Base-by-base conservation (phyloP, 805 yeast species). In the Nakazawaea peltata region DNA sequence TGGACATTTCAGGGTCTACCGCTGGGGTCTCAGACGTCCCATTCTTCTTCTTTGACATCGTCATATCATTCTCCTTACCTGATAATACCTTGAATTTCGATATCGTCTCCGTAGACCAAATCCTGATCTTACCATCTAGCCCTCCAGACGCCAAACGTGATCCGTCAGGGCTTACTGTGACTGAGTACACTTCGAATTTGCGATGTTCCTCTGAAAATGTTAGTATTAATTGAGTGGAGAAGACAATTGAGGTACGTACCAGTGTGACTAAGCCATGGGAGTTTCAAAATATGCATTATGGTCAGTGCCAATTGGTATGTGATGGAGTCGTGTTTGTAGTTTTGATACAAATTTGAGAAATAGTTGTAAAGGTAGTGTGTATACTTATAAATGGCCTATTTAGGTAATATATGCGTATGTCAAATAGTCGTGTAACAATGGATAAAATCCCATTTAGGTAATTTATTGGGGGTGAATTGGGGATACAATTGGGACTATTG, bases 121-220 rank as follows among this genome's bases (percentile, higher is more conserved):
- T 81, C 43, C 90, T 72, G 29, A 92, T 86, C 46, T 85, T 86
- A 1, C 97, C 96, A 58, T 90, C 90, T 26, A 82, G 59, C 1
- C 97, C 98, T 13, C 97, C 98, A 1, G 97, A 80, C 1, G 97
- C 98, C 18, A 90, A 54, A 37, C 95, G 62, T 31, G 76, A 56
- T 1, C 95, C 95, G 58, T 86, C 94, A 0, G 85, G 74, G 42
- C 84, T 80, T 3, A 84, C 79, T 37, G 77, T 76, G 4, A 88
- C 71, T 1, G 97, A 77, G 52, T 87, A 92, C 12, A 94, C 81
- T 51, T 90, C 97, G 48, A 78, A 77, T 45, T 74, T 74, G 41
- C 84, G 70, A 46, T 76, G 76, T 49, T 86, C 96, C 53, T 86
- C 97, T 65, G 54, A 23, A 39, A 31, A 14, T 15, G 22, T 16